Base-by-base conservation (phyloP, 192 early-diverging fungal genomes). In the Backusella liffmaniae region DNA sequence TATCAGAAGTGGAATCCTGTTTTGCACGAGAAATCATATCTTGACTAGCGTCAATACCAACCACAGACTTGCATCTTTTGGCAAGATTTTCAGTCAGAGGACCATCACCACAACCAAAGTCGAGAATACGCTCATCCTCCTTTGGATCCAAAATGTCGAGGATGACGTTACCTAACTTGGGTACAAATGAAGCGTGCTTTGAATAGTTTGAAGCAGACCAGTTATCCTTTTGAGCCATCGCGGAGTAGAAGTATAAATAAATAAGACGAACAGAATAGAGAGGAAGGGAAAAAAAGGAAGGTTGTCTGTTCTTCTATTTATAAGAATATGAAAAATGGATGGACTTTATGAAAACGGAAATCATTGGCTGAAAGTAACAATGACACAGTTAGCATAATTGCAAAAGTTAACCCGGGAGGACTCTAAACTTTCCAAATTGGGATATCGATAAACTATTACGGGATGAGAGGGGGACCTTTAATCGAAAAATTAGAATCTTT, bases 51-150 rank as follows among this genome's bases (percentile, higher is more conserved):
- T 93, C 92, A 23, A 87, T 76, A 0, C 89, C 92, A 30, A 92
- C 86, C 0, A 92, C 90, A 18, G 77, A 74, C 18, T 76, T 72
- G 46, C 86, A 85, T 18, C 53, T 41, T 16, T 67, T 67, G 21
- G 84, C 80, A 42, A 93, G 82, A n/a, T 89, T 68, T 16, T 75
- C 32, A 13, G 91, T 93, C 34, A 93, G 73, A 8, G 84, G 67
- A 7, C 90, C 92, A 69, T 92, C 89, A 15, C 92, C 92, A 53
- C 90, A 91, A 34, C 92, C 92, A 37, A 93, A 73, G 78, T 93
- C 92, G 16, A 93, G 79, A 70, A 93, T 91, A 30, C 72, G 62
- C 36, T 92, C 91, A 66, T 84, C 32, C 0, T 84, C 69, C 67
- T 88, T 65, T 1, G 90, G 82, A 12, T 76, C 77, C 51, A 92